Percentiles rank a stretch among this genome's conserved stretches.
phyloP scores from a whole-genome alignment of 495 filamentous ascomycete genomes.

The Cercophora scortea region DNA sequence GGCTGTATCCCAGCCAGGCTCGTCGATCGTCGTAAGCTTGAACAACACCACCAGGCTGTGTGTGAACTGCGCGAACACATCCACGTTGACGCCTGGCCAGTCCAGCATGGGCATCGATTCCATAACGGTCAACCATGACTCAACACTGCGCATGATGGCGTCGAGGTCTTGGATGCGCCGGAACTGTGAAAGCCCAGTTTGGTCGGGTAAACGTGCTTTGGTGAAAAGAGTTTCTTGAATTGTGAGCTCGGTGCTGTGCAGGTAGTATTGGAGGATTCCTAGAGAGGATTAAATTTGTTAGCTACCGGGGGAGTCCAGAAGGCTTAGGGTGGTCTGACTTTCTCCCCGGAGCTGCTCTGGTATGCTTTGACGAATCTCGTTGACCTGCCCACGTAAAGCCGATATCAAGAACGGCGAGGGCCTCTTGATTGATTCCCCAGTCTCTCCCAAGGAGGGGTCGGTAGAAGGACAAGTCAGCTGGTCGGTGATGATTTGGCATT shows the following conservation, averaged over 20 bases:
- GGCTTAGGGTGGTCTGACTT: background rate
- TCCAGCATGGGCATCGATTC: slow-evolving; percentile 21
- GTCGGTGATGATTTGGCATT: background rate
- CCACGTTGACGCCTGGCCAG: slow-evolving; percentile 28
- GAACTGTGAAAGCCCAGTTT: background rate
- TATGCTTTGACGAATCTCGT: slow-evolving; percentile 10
- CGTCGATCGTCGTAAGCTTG: slow-evolving; percentile 30
- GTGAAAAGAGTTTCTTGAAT: background rate
- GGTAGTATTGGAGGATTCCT: slow-evolving; percentile 11
- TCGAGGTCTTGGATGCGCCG: slow-evolving; percentile 13
- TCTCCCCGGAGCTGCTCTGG: slow-evolving; percentile 7
- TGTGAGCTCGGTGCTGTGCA: slow-evolving; percentile 1
- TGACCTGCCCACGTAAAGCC: slow-evolving; percentile 9
- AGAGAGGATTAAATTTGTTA: background rate
- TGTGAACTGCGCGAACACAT: slow-evolving; percentile 34
- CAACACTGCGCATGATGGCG: slow-evolving; percentile 25
- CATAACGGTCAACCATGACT: slow-evolving; percentile 32
- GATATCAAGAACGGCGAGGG: slow-evolving; percentile 1
- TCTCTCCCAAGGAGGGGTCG: background rate
- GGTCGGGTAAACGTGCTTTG: background rate
- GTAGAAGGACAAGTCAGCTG: background rate
- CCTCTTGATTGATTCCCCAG: background rate
- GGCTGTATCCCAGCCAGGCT: slow-evolving; percentile 19
- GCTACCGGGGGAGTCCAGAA: background rate
- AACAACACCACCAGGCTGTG: slow-evolving; percentile 34